These are phyloP conservation scores for Adansonia madagascariensis DNA, from an alignment of 441 rosid species.

Conservation along the genomic window DNA sequence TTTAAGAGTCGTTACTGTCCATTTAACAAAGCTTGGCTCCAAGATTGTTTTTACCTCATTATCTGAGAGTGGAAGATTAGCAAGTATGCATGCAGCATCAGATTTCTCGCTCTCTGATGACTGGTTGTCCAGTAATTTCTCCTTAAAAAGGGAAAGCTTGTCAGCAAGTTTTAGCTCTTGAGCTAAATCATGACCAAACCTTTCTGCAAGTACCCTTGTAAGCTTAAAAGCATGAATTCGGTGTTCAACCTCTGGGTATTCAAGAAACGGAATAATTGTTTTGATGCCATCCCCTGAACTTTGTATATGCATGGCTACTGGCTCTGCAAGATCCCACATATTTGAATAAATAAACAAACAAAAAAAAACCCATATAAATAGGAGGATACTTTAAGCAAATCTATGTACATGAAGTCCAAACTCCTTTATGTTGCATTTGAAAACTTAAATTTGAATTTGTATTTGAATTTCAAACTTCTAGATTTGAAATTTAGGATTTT, in stretches of 20 bases:
- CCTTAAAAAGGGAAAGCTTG: constrained; percentile 38
- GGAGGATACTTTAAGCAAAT: not conserved
- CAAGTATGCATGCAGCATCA: constrained; percentile 46
- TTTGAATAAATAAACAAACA: constrained; percentile 19
- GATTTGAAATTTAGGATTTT: too few species aligned
- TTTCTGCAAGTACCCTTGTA: constrained; percentile 38
- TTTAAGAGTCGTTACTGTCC: constrained; percentile 36
- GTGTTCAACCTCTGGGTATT: constrained; percentile 40
- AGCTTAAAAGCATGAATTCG: constrained; percentile 43
- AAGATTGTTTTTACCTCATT: constrained; percentile 39
- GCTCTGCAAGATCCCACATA: constrained; percentile 33
- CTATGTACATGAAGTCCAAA: constrained; percentile 3
- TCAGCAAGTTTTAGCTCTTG: constrained; percentile 33
- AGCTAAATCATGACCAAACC: constrained; percentile 39
- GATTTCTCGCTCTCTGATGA: constrained; percentile 48
- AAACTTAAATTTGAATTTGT: too few species aligned
- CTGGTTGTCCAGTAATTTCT: constrained; percentile 38
- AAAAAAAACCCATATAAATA: not conserved
- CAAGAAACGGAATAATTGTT: constrained; percentile 36
- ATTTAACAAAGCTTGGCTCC: constrained; percentile 42
- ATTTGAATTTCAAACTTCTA: too few species aligned
- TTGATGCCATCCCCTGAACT: constrained; percentile 39
- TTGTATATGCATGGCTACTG: constrained; percentile 39
- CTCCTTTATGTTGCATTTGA: not conserved
- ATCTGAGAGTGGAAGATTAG: constrained; percentile 42